These are phyloP conservation scores for Cutaneotrichosporon cutaneum DNA, from an alignment of 1,284 basidiomycete genomes.

Conservation along the genomic window DNA sequence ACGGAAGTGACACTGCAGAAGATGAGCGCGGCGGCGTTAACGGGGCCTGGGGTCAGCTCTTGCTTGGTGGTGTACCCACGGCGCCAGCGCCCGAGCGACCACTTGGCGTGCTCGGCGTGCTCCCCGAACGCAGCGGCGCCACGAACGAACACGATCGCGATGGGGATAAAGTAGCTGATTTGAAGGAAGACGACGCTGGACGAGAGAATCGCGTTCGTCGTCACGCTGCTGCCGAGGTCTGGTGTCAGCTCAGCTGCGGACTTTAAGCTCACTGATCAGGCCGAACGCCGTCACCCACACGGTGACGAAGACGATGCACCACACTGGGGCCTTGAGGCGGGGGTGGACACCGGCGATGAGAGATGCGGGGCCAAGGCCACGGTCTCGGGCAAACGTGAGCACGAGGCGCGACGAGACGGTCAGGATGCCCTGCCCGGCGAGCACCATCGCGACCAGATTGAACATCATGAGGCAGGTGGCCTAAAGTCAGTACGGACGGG, in stretches of 20 bases:
- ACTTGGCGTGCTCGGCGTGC: slow-evolving; percentile 34
- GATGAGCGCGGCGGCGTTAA: slow-evolving; percentile 49
- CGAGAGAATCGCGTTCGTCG: slow-evolving; percentile 54
- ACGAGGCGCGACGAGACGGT: slow-evolving; percentile 27
- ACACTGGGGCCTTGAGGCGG: slow-evolving; percentile 31
- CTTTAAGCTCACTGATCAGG: slow-evolving; percentile 54
- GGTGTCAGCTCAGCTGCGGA: slow-evolving; percentile 8
- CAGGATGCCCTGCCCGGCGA: slow-evolving; percentile 25
- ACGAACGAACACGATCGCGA: slow-evolving; percentile 51
- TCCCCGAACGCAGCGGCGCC: slow-evolving; percentile 50
- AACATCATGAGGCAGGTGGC: slow-evolving; percentile 28
- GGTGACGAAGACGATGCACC: slow-evolving; percentile 33
- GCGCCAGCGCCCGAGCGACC: slow-evolving; percentile 41
- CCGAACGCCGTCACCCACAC: slow-evolving; percentile 52
- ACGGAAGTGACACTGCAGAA: slow-evolving; percentile 55
- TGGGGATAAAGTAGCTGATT: slow-evolving; percentile 43
- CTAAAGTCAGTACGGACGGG: background rate
- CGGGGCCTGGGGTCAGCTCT: background rate
- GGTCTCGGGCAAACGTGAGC: slow-evolving; percentile 17
- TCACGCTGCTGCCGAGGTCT: slow-evolving; percentile 59
- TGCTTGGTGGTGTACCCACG: slow-evolving; percentile 8
- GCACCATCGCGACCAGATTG: slow-evolving; percentile 26
- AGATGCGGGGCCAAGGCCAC: slow-evolving; percentile 4
- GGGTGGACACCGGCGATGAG: slow-evolving; percentile 13
- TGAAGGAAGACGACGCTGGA: slow-evolving; percentile 38